Evolutionary conservation across 169 alveolate species (phyloP), one percentile per base, ranked within the genome.

Genomic region (Plasmodium vivax): DNA sequence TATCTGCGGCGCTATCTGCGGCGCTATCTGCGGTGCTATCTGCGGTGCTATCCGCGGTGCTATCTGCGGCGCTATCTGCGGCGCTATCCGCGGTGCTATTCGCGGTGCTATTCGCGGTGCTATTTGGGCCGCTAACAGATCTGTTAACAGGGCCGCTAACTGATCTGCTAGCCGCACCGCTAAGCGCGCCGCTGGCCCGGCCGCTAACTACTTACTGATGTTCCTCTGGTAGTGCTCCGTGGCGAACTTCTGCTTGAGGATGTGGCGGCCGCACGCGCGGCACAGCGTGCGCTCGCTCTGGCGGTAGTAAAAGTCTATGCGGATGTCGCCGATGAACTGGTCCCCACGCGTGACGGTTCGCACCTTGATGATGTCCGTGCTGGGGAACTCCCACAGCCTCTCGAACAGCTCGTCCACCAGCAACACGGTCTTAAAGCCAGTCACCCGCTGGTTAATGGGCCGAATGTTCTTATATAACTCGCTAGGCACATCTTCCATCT

Each of bases 311-410:
- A 95, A 95, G 14, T 95, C 97, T 1, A 95, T 95, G 36, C 97
- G 83, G 6, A 95, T 84, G 56, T 95, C 97, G 3, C 97, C 97
- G 34, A 95, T 95, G 83, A 95, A 95, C 62, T 95, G 97, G 23
- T 95, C 97, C 9, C 97, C 97, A 73, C 97, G 82, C 0, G 97
- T 95, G 16, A 95, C 97, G n/a, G 95, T 95, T 36, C 97, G 32
- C 32, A 93, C 96, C 62, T 95, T 85, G 1, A 95, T 95, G 43
- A 93, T 93, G 12, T 95, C 97, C n/a, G 96, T 93, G 32, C 75
- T 81, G 2, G 97, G 97, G 71, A 95, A 95, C 38, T 95, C 97
- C 97, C 97, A 95, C 75, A 95, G 92, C 62, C 95, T 95, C 68
- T 95, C 97, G 93, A 95, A 95, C 27, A 95, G 77, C 6, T 95